Evolutionary conservation across 768 basidiomycete species (phyloP), one percentile per base, ranked within the genome.

Genomic region (Russula griseocarnosa): DNA sequence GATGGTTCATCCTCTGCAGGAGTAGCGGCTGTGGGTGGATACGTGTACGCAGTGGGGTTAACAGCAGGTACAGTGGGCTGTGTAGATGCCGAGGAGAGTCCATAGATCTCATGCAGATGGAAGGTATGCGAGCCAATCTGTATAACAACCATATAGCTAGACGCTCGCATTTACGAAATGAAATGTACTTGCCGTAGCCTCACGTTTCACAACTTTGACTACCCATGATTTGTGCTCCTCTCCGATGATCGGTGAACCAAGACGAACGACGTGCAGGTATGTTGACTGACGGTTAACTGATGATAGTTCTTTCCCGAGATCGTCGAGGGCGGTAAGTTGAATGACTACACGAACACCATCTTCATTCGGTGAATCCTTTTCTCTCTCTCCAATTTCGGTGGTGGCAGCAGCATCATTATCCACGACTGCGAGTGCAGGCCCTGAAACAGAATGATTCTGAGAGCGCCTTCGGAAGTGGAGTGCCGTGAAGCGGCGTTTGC

Each of bases 51-150:
- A 67, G 76, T 77, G 69, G 73, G 76, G 66, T 79, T 74, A 4
- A 76, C 70, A 10, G 76, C 76, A 18, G 79, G 73, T 30, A 76
- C 70, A 49, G 65, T 67, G 62, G 50, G 76, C 66, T 61, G 71
- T 26, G 36, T 62, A 26, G 61, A 82, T 75, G 8, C 49, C 13
- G 89, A 84, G 0, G 91, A 86, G 6, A 98, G 82, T 54, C 94
- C 94, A 69, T 90, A 98, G 53, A 98, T 98, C 72, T 98, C 94
- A 71, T 96, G 94, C 34, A 98, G 79, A 59, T 94, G 89, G 85
- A 98, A 98, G 0, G 92, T 93, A 71, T 95, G 93, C 6, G 88
- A 82, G 3, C 94, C 94, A 71, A 98, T 97, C 87, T 90, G 69
- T 22, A 65, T 16, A 32, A 61, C n/a, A 54, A 40, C 55, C 36